Evolutionary conservation across 208 protist genomes (phyloP).

Genomic region (Leishmania tarentolae): DNA sequence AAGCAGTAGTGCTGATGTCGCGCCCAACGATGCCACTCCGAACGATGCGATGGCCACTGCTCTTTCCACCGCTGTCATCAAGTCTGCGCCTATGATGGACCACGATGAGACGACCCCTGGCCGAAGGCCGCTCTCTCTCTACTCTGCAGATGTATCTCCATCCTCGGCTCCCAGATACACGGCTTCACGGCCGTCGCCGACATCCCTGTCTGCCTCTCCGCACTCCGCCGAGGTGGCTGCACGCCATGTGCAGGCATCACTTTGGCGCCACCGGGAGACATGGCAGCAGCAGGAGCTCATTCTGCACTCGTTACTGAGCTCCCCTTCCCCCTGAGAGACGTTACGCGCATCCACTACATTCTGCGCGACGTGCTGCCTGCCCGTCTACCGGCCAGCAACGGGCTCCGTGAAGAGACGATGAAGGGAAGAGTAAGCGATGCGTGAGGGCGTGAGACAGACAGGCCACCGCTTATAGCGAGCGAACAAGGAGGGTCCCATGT

Average conservation of each 20-base stretch:
- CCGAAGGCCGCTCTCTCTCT: constrained; percentile 9
- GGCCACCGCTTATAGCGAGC: neutral
- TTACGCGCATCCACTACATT: neutral
- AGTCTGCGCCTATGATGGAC: neutral
- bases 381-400: neutral
- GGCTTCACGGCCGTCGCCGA: neutral
- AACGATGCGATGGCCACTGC: neutral
- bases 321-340: constrained; percentile 12
- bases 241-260: constrained; percentile 25
- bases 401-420: neutral
- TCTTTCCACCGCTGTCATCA: neutral
- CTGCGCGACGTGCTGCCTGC: neutral
- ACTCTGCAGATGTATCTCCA: neutral
- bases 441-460: neutral
- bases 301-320: constrained; percentile 25
- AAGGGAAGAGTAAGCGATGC: neutral
- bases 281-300: constrained; percentile 35
- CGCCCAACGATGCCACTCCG: neutral
- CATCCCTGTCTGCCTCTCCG: constrained; percentile 11
- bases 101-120: constrained; percentile 1
- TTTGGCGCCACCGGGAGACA: constrained; percentile 27
- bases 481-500: neutral
- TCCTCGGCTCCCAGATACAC: neutral
- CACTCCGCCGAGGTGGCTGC: constrained; percentile 18
- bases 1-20: neutral